Percentiles rank a stretch among this genome's conserved stretches.
Conservation (phyloP, 495 filamentous ascomycete genomes). For the Neurospora africana region DNA sequence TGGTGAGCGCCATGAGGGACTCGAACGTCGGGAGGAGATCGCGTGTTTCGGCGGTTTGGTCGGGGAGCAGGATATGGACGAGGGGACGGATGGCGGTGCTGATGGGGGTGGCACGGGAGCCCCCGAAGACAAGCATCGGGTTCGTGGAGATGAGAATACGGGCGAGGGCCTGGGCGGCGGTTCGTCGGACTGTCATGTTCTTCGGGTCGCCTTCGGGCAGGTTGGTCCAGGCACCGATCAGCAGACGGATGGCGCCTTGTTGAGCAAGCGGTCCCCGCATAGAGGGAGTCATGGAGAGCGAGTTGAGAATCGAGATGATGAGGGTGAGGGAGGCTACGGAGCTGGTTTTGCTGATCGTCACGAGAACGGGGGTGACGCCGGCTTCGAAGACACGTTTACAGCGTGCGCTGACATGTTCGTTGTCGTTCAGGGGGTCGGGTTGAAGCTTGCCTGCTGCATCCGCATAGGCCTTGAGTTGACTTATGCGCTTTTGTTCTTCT, state of each 20-base stretch:
- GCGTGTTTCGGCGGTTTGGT: conserved; percentile 50
- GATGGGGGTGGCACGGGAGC: conserved; percentile 59
- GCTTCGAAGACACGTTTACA: conserved; percentile 69
- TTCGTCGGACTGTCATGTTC: conserved; percentile 33
- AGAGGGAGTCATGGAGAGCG: conserved; percentile 59
- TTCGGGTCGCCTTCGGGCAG: conserved; percentile 42
- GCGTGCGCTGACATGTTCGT: conserved; percentile 62
- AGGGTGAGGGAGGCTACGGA: conserved; percentile 54
- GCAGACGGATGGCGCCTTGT: conserved; percentile 78
- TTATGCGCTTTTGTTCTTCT: conserved; percentile 85
- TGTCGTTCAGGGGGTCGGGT: conserved; percentile 58
- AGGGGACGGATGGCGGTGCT: conserved; percentile 73
- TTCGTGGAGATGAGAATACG: conserved; percentile 85
- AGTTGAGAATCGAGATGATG: conserved; percentile 64
- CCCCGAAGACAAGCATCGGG: conserved; percentile 73
- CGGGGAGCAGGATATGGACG: conserved; percentile 52
- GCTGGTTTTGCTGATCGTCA: conserved; percentile 55
- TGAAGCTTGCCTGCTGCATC: conserved; percentile 59
- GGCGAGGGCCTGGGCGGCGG: conserved; percentile 77
- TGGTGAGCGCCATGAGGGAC: conserved; percentile 81
- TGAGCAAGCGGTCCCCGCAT: conserved; percentile 73
- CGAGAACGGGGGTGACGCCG: conserved; percentile 62
- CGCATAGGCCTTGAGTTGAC: conserved; percentile 85
- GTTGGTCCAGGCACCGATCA: conserved; percentile 55
- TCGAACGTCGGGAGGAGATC: conserved; percentile 89